A percentile compares a stretch with the other conserved stretches of the same genome.
Conservation (phyloP, 352 stramenopile species). For the Pythium brassicae region DNA sequence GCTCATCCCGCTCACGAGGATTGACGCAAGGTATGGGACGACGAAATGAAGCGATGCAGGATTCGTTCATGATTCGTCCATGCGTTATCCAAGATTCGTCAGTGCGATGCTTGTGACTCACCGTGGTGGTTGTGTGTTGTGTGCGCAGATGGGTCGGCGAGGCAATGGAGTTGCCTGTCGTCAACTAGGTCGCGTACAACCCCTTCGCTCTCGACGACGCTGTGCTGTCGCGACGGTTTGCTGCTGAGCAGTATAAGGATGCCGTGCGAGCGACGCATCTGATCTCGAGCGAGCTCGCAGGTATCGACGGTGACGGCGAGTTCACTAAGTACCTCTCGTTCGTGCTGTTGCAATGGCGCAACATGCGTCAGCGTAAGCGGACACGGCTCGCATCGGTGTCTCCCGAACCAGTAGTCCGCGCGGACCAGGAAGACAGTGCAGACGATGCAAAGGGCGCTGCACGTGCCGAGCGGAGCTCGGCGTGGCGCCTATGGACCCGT, state of each 20-base stretch:
- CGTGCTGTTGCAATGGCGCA: not conserved
- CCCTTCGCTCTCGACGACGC: not conserved
- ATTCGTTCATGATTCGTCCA: not conserved
- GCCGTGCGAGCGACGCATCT: not conserved
- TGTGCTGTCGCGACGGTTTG: not conserved
- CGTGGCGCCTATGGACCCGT: not conserved
- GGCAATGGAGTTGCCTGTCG: not conserved
- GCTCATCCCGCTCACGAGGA: not conserved
- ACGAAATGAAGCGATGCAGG: too few species aligned
- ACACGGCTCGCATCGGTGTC: not conserved
- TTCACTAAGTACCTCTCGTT: not conserved
- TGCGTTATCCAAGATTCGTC: not conserved
- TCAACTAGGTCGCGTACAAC: not conserved
- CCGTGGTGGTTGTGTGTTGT: not conserved
- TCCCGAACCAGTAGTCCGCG: too few species aligned
- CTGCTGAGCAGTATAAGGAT: not conserved
- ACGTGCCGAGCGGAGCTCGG: not conserved
- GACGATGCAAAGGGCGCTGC: not conserved
- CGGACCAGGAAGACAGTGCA: not conserved
- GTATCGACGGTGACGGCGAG: not conserved
- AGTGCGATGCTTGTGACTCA: too few species aligned
- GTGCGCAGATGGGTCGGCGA: not conserved
- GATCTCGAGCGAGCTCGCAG: not conserved
- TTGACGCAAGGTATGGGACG: not conserved
- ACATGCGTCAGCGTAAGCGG: not conserved